These are phyloP conservation scores for Cordia subcordata DNA, from an alignment of 257 asterid species.

Conservation along the genomic window DNA sequence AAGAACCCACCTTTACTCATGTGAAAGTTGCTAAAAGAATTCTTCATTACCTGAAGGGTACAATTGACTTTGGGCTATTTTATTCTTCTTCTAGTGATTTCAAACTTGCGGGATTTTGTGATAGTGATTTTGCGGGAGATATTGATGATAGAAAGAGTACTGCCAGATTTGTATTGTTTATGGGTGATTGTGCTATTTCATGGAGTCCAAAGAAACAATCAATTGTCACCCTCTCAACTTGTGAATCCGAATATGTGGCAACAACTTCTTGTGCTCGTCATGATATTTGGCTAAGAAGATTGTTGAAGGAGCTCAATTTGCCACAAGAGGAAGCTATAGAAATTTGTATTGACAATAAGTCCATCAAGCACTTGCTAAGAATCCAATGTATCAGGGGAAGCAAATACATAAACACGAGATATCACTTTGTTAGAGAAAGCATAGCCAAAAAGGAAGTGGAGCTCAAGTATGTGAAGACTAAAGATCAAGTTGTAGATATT, in stretches of 20 bases:
- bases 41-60: too few species aligned
- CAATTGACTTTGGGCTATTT: too few species aligned
- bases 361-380: not conserved
- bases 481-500: not conserved
- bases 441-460: not conserved
- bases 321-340: not conserved
- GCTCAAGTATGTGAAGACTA: not conserved
- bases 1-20: not conserved
- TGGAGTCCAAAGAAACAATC: too few species aligned
- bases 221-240: too few species aligned
- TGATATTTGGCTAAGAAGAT: not conserved
- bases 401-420: not conserved
- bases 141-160: conserved; percentile 4
- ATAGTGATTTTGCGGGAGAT: conserved; percentile 7
- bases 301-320: too few species aligned
- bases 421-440: not conserved
- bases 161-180: not conserved
- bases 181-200: not conserved
- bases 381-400: not conserved
- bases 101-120: not conserved
- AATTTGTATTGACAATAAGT: conserved; percentile 2
- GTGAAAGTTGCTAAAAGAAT: too few species aligned
- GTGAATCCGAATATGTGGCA: too few species aligned
- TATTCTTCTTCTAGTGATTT: too few species aligned
- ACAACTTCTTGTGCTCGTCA: conserved; percentile 2